Evolutionary conservation across 2,329 filamentous ascomycete species (phyloP).

Genomic region (Calonectria pseudoturangicola): DNA sequence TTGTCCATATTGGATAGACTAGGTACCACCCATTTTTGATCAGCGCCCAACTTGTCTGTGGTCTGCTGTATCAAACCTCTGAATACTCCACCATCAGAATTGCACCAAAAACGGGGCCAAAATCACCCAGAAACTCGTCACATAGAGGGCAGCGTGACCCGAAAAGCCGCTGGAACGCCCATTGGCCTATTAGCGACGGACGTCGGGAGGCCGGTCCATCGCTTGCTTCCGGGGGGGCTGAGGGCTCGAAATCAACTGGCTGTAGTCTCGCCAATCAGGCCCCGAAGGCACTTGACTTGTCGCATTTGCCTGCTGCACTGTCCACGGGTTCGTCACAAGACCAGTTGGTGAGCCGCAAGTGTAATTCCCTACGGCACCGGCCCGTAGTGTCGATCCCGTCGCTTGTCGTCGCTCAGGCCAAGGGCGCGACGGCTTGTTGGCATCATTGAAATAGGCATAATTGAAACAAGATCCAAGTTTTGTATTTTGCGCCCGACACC

Average conservation of each 20-base stretch:
- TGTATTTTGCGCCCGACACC: conserved; percentile 33
- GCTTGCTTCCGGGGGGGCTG: conserved; percentile 41
- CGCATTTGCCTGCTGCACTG: conserved; percentile 53
- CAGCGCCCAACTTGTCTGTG: conserved; percentile 39
- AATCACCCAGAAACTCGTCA: conserved; percentile 42
- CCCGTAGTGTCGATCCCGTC: conserved; percentile 31
- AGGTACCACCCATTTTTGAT: conserved; percentile 32
- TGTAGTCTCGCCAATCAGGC: conserved; percentile 50
- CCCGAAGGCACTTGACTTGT: conserved; percentile 46
- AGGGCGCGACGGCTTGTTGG: background rate
- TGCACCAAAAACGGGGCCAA: conserved; percentile 40
- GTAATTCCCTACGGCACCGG: conserved; percentile 20
- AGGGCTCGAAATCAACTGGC: conserved; percentile 43
- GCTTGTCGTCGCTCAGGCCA: background rate
- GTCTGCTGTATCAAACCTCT: conserved; percentile 29
- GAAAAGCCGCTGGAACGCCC: conserved; percentile 31
- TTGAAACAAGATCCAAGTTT: conserved; percentile 20
- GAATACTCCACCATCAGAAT: conserved; percentile 43
- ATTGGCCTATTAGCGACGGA: conserved; percentile 49
- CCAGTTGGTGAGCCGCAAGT: conserved; percentile 38
- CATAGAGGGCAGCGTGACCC: conserved; percentile 44
- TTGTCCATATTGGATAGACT: conserved; percentile 29
- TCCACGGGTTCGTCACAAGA: conserved; percentile 54
- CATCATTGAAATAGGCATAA: conserved; percentile 11
- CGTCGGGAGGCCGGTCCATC: conserved; percentile 37